Conservation (phyloP, 805 yeast species). For the Candida boidinii region DNA sequence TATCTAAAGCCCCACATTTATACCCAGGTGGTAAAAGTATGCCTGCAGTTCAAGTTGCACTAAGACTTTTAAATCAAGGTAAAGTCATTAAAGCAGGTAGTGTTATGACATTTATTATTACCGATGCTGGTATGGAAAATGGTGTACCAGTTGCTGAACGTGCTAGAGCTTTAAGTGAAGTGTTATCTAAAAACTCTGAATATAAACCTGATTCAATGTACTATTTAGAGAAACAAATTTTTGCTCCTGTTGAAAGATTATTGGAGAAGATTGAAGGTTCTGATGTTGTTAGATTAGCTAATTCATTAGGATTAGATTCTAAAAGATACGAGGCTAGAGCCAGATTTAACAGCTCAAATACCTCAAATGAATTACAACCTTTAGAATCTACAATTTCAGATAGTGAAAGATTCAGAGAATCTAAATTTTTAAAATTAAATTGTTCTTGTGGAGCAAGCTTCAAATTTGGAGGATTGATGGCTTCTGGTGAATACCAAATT, state of each 20-base stretch:
- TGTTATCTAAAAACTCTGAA: conserved; percentile 39
- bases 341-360: conserved; percentile 24
- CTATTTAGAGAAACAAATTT: conserved; percentile 81
- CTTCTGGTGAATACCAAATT: conserved; percentile 51
- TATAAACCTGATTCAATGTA: conserved; percentile 67
- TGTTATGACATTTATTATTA: conserved; percentile 80
- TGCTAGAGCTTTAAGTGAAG: conserved; percentile 75
- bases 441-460: conserved; percentile 62
- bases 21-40: conserved; percentile 83
- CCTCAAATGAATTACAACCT: conserved; percentile 47
- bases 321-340: conserved; percentile 44
- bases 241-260: conserved; percentile 85
- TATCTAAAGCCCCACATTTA: conserved; percentile 81
- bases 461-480: conserved; percentile 66
- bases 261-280: conserved; percentile 81
- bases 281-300: conserved; percentile 72
- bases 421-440: conserved; percentile 42
- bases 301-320: conserved; percentile 69
- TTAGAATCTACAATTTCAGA: conserved; percentile 77
- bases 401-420: conserved; percentile 67
- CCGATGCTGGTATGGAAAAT: conserved; percentile 31
- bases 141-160: conserved; percentile 57
- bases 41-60: conserved; percentile 81
- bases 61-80: conserved; percentile 72
- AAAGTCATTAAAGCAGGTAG: conserved; percentile 83